Evolutionary conservation across 768 basidiomycete species (phyloP).

Genomic region (Tremella yokohamensis): DNA sequence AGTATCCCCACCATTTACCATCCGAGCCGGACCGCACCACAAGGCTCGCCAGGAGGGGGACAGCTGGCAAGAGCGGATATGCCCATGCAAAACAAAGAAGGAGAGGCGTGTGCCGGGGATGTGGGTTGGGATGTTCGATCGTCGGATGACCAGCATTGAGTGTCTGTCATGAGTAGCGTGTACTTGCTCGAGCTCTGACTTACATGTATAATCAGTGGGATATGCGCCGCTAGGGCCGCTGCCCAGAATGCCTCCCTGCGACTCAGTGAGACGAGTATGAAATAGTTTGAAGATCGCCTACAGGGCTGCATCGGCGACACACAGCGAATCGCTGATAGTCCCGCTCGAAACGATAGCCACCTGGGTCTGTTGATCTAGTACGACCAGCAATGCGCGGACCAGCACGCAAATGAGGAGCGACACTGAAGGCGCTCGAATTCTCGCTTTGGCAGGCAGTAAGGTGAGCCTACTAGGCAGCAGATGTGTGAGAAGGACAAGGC

Average conservation of each 20-base stretch:
- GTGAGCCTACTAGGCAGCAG: background rate
- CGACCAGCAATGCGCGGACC: background rate
- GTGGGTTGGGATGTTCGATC: slow-evolving; percentile 1
- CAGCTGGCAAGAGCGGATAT: background rate
- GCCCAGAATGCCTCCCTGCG: slow-evolving; percentile 1
- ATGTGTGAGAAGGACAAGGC: background rate
- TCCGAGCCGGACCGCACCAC: background rate
- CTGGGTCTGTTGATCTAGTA: background rate
- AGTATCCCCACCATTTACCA: slow-evolving; percentile 2
- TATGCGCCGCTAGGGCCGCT: background rate
- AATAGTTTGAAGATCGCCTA: background rate
- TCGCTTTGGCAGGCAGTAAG: background rate
- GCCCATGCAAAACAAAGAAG: background rate
- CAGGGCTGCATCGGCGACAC: background rate
- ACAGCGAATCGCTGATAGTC: background rate
- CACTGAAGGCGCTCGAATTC: background rate
- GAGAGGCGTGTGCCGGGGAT: background rate
- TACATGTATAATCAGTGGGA: background rate
- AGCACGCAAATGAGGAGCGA: background rate
- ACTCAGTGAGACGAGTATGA: background rate
- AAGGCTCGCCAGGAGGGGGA: background rate
- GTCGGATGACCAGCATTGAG: slow-evolving; percentile 1
- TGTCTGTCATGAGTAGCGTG: background rate
- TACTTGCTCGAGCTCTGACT: background rate
- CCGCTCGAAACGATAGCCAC: background rate